These are phyloP conservation scores for Setomelanomma holmii DNA, from an alignment of 2,329 filamentous ascomycete genomes.

Conservation along the genomic window DNA sequence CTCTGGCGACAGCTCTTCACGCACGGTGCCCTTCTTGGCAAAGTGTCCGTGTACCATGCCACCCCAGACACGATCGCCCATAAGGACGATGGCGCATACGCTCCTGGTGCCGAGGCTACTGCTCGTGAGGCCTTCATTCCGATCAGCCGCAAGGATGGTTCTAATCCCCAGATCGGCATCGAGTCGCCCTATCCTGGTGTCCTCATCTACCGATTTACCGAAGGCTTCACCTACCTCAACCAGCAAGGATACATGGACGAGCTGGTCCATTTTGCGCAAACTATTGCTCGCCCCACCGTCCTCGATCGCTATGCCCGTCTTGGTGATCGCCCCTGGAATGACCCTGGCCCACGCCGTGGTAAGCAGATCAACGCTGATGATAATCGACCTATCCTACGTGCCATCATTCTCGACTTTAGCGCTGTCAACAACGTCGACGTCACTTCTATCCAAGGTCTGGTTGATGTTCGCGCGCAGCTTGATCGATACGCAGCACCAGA, in stretches of 20 bases:
- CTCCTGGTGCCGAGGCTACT: slow-evolving; percentile 8
- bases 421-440: slow-evolving; percentile 94
- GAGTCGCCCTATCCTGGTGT: slow-evolving; percentile 86
- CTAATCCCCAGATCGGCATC: slow-evolving; percentile 83
- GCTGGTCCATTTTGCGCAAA: slow-evolving; percentile 53
- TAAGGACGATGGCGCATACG: slow-evolving; percentile 26
- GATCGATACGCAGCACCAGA: slow-evolving; percentile 83
- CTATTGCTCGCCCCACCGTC: slow-evolving; percentile 77
- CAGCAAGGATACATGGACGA: slow-evolving; percentile 87
- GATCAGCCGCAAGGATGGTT: slow-evolving; percentile 84
- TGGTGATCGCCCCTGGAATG: slow-evolving; percentile 87
- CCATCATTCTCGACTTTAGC: slow-evolving; percentile 92
- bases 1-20: slow-evolving; percentile 85
- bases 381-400: slow-evolving; percentile 74
- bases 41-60: slow-evolving; percentile 83
- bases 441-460: slow-evolving; percentile 88
- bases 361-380: slow-evolving; percentile 57
- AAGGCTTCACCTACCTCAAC: slow-evolving; percentile 97
- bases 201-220: slow-evolving; percentile 94
- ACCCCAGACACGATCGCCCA: slow-evolving; percentile 76
- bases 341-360: slow-evolving; percentile 75
- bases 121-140: slow-evolving; percentile 63
- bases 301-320: slow-evolving; percentile 65
- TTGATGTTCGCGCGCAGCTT: slow-evolving; percentile 93
- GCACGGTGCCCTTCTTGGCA: slow-evolving; percentile 77